Conservation (phyloP, 1,284 basidiomycete species). For the Irpex sp. region DNA sequence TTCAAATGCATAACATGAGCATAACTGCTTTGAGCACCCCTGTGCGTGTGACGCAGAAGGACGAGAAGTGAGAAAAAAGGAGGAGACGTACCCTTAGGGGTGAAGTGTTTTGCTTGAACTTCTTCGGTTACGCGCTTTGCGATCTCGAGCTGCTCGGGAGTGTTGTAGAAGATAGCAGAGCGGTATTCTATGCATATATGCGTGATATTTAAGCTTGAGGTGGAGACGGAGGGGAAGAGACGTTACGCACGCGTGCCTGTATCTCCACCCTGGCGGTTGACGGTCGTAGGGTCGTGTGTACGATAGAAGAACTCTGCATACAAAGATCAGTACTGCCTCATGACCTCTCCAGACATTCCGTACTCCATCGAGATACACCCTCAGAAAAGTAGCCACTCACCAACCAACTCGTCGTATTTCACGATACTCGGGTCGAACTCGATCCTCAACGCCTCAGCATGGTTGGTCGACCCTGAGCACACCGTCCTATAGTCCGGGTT, state of each 20-base stretch:
- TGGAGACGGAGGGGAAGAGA: not conserved
- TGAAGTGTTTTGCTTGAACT: constrained; percentile 80
- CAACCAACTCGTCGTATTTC: constrained; percentile 78
- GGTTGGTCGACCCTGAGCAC: constrained; percentile 77
- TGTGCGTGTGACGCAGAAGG: not conserved
- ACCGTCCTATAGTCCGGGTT: constrained; percentile 53
- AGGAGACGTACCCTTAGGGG: constrained; percentile 45
- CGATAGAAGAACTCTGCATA: constrained; percentile 86
- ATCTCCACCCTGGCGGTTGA: constrained; percentile 76
- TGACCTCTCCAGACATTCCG: not conserved
- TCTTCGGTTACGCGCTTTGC: constrained; percentile 81
- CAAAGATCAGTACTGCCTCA: not conserved
- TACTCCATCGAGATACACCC: no score
- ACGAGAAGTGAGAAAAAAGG: not conserved
- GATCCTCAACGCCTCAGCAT: constrained; percentile 87
- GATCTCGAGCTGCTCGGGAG: constrained; percentile 67
- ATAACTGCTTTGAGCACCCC: not conserved
- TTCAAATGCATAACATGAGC: not conserved
- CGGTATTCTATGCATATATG: constrained; percentile 71
- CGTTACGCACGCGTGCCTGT: constrained; percentile 64
- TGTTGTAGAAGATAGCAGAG: constrained; percentile 85
- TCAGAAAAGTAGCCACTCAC: constrained; percentile 32
- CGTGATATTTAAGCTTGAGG: no score
- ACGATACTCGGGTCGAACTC: constrained; percentile 81
- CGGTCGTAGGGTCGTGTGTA: constrained; percentile 90